These are phyloP conservation scores for Trichoderma sp. DNA, from an alignment of 2,329 filamentous ascomycete genomes.

Conservation along the genomic window DNA sequence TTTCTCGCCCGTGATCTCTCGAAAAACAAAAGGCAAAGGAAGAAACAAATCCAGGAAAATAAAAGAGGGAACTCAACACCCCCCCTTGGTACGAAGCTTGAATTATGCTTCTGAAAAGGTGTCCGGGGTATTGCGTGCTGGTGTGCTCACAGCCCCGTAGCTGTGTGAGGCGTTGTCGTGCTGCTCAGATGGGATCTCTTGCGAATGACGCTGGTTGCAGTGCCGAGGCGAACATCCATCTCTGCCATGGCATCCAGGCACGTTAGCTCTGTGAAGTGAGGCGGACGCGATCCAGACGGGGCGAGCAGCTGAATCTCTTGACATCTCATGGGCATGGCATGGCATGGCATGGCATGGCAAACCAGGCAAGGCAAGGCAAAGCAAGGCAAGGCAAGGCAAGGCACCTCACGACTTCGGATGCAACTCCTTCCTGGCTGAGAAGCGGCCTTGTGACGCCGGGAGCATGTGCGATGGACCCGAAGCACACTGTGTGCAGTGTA, in stretches of 20 bases:
- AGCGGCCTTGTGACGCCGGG: not conserved
- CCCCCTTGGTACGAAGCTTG: conserved; percentile 7
- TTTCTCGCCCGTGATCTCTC: not conserved
- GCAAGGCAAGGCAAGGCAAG: not conserved
- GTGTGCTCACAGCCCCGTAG: conserved; percentile 7
- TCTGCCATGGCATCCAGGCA: conserved; percentile 1
- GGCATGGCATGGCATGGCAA: not conserved
- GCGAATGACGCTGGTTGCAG: conserved; percentile 2
- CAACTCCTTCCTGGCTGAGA: conserved; percentile 19
- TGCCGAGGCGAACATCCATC: not conserved
- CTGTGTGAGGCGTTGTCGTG: conserved; percentile 14
- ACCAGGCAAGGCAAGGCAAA: not conserved
- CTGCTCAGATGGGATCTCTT: not conserved
- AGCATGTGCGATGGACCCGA: not conserved
- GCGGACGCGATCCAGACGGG: conserved; percentile 14
- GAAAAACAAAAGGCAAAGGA: not conserved
- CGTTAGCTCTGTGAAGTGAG: not conserved
- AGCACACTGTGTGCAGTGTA: not conserved
- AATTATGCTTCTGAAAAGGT: conserved; percentile 16
- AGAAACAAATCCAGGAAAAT: not conserved
- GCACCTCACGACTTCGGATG: conserved; percentile 23
- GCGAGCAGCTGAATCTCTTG: conserved; percentile 23
- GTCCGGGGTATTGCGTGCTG: conserved; percentile 7
- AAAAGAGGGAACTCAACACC: not conserved
- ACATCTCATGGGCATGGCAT: not conserved